Percentiles rank a stretch among this genome's conserved stretches.
Conservation (phyloP, 495 filamentous ascomycete genomes). For the Penicillium herquei region DNA sequence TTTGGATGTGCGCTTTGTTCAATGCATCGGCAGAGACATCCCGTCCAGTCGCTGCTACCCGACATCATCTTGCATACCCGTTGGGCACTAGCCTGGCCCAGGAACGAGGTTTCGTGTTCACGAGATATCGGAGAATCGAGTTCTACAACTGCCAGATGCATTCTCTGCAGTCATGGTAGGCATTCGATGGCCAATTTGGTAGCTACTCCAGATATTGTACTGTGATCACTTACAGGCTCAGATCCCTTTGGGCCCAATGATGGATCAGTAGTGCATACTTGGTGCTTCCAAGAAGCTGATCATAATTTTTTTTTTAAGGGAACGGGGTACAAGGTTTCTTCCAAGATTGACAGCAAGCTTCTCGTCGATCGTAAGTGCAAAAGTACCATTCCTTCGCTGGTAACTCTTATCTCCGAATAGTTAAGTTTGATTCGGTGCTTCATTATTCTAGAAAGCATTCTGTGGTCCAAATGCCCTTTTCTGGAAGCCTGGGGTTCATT, state of each 20-base stretch:
- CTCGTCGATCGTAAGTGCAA: background rate
- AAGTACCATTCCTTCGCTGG: slow-evolving; percentile 1
- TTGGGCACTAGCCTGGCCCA: slow-evolving; percentile 21
- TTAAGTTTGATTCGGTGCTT: no score
- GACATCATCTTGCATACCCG: slow-evolving; percentile 24
- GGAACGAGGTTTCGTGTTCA: slow-evolving; percentile 7
- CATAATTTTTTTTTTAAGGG: no score
- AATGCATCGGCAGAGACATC: slow-evolving; percentile 17
- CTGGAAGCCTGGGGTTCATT: background rate
- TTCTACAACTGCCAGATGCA: background rate
- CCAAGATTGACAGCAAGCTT: no score
- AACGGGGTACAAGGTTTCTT: no score
- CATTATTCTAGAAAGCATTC: no score
- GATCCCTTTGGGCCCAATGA: background rate
- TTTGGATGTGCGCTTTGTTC: slow-evolving; percentile 17
- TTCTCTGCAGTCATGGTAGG: background rate
- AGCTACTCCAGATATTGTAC: background rate
- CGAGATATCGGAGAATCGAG: background rate
- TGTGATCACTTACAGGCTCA: background rate
- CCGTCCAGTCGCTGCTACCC: slow-evolving; percentile 12
- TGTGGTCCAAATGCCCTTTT: background rate
- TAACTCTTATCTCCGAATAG: background rate
- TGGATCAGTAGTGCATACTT: no score
- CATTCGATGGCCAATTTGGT: background rate
- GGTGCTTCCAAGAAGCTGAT: no score